These are phyloP conservation scores for Coniosporium apollinis DNA, from an alignment of 495 filamentous ascomycete species.

Conservation along the genomic window DNA sequence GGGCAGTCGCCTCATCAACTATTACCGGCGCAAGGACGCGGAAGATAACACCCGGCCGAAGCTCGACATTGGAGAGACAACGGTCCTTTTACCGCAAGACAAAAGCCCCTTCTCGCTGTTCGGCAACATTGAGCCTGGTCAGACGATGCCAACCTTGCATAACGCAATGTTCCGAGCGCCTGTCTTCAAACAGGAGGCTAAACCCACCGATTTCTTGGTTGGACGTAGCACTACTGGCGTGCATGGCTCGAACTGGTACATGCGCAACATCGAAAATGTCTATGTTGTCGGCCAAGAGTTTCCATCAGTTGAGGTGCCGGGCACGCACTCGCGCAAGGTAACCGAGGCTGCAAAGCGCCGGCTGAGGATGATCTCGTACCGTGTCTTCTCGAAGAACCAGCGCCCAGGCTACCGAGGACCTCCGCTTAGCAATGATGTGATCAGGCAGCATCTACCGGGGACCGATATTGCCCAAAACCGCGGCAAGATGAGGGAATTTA, in stretches of 20 bases:
- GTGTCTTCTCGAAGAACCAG: constrained; percentile 58
- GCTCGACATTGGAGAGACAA: constrained; percentile 68
- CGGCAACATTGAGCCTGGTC: constrained; percentile 76
- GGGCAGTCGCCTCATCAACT: constrained; percentile 88
- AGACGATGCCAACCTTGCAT: constrained; percentile 74
- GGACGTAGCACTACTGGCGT: constrained; percentile 59
- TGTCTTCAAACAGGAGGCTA: constrained; percentile 70
- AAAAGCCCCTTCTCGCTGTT: constrained; percentile 92
- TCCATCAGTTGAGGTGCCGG: constrained; percentile 79
- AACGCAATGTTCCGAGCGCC: constrained; percentile 93
- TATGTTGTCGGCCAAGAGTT: constrained; percentile 83
- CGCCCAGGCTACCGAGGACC: constrained; percentile 16
- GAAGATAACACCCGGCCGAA: constrained; percentile 62
- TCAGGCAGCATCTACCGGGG: constrained; percentile 76
- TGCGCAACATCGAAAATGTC: constrained; percentile 78
- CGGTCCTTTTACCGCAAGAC: constrained; percentile 76
- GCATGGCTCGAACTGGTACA: constrained; percentile 54
- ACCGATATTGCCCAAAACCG: constrained; percentile 80
- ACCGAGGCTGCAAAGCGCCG: constrained; percentile 90
- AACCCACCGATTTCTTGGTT: constrained; percentile 74
- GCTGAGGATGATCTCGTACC: constrained; percentile 85
- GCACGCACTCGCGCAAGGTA: constrained; percentile 81
- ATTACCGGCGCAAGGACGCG: constrained; percentile 74
- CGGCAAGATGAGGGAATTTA: constrained; percentile 92
- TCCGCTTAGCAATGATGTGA: constrained; percentile 26